A percentile compares a stretch with the other conserved stretches of the same genome.
Conservation (phyloP, 352 stramenopile species). For the Phytophthora citrophthora region DNA sequence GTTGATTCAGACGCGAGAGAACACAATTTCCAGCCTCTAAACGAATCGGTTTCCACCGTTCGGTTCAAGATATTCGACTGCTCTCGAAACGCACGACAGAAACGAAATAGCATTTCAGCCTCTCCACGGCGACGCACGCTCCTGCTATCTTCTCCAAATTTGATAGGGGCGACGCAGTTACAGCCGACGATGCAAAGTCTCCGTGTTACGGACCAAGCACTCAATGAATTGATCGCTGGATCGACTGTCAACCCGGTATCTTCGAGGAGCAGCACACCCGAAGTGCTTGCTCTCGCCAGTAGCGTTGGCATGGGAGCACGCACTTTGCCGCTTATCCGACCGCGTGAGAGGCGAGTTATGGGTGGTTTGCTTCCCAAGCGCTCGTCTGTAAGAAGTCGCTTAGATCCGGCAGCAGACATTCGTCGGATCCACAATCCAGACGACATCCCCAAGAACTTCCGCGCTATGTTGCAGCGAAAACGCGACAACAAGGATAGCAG, state of each 20-base stretch:
- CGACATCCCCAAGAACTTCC: constrained; percentile 79
- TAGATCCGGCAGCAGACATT: constrained; percentile 73
- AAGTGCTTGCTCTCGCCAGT: constrained; percentile 31
- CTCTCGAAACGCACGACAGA: constrained; percentile 4
- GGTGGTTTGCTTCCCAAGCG: constrained; percentile 73
- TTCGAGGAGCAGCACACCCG: constrained; percentile 17
- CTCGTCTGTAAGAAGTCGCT: constrained; percentile 61
- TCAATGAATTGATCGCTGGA: constrained; percentile 28
- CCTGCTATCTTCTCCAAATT: constrained; percentile 3
- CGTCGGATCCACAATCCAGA: constrained; percentile 74
- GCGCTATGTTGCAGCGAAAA: constrained; percentile 63
- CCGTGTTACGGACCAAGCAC: constrained; percentile 25
- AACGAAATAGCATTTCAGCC: background rate
- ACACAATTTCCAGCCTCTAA: constrained; percentile 56
- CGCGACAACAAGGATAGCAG: constrained; percentile 37
- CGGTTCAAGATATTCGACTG: constrained; percentile 50
- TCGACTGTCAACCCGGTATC: constrained; percentile 19
- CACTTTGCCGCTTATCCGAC: constrained; percentile 58
- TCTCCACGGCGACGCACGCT: constrained; percentile 22
- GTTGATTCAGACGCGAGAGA: constrained; percentile 61
- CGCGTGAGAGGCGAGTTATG: constrained; percentile 66
- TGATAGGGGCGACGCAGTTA: constrained; percentile 5
- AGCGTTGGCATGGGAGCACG: constrained; percentile 45
- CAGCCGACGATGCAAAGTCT: constrained; percentile 20
- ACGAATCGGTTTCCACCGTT: constrained; percentile 57